Conservation (phyloP, 176 grass and related monocot species). For the Juncus effusus region DNA sequence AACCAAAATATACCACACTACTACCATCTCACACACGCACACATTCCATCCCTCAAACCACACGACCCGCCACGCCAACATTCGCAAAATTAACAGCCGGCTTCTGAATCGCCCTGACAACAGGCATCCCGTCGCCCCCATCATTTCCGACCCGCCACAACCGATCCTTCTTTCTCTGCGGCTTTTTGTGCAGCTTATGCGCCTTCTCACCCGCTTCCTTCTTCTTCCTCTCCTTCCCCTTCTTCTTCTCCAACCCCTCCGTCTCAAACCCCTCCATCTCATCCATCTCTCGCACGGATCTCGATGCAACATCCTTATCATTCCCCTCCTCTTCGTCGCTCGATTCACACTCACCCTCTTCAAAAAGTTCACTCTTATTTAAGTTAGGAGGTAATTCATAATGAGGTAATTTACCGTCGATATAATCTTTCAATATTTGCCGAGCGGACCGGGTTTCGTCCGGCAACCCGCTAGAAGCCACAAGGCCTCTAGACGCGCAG, state of each 20-base stretch:
- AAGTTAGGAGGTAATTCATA: constrained; percentile 63
- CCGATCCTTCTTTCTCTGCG: constrained; percentile 63
- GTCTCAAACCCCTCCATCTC: constrained; percentile 49
- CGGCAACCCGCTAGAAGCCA: constrained; percentile 65
- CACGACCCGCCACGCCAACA: constrained; percentile 7
- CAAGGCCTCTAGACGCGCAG: constrained; percentile 73
- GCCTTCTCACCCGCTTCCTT: constrained; percentile 25
- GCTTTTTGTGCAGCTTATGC: constrained; percentile 62
- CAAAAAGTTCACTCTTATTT: not conserved
- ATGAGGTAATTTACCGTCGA: constrained; percentile 89
- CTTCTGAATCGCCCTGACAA: constrained; percentile 56
- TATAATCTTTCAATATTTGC: constrained; percentile 87
- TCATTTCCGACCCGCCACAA: constrained; percentile 65
- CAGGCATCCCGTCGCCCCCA: constrained; percentile 42
- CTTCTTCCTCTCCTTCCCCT: constrained; percentile 40
- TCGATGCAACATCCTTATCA: not conserved
- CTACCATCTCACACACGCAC: too few species aligned
- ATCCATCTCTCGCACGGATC: constrained; percentile 22
- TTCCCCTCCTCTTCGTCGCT: constrained; percentile 10
- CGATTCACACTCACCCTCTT: not conserved
- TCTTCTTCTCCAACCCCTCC: constrained; percentile 10
- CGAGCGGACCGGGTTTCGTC: constrained; percentile 76
- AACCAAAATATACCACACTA: too few species aligned
- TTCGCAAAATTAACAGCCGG: constrained; percentile 38
- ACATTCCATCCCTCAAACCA: not conserved